Evolutionary conservation across 2,329 filamentous ascomycete genomes (phyloP).

Genomic region (Aspergillus transmontanensis): DNA sequence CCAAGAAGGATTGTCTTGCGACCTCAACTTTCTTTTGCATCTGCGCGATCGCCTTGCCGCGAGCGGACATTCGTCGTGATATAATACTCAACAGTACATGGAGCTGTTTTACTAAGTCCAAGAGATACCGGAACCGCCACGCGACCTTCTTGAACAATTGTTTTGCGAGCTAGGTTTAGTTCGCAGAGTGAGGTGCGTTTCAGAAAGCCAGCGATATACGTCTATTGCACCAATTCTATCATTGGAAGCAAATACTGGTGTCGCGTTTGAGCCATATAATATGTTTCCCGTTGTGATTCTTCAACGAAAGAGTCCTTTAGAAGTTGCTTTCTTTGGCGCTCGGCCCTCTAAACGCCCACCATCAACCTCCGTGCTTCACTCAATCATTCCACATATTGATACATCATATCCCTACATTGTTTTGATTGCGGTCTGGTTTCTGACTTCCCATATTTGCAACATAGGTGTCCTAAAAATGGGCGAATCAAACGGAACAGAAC

Average conservation of each 20-base stretch:
- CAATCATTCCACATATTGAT: neutral
- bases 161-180: neutral
- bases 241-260: neutral
- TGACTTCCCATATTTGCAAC: neutral
- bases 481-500: slow-evolving; percentile 32
- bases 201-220: neutral
- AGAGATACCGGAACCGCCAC: neutral
- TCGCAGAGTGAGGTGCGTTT: slow-evolving; percentile 1
- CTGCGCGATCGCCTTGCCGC: neutral
- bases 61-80: neutral
- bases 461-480: slow-evolving; percentile 28
- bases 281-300: neutral
- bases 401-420: neutral
- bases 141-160: neutral
- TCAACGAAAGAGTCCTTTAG: neutral
- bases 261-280: neutral
- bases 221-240: neutral
- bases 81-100: slow-evolving; percentile 7
- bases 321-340: neutral
- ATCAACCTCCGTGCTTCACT: neutral
- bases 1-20: neutral
- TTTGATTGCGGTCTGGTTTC: neutral
- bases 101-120: slow-evolving; percentile 3
- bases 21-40: neutral
- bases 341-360: neutral